phyloP scores from a whole-genome alignment of 441 rosid species.

The Gossypium gossypioides region DNA sequence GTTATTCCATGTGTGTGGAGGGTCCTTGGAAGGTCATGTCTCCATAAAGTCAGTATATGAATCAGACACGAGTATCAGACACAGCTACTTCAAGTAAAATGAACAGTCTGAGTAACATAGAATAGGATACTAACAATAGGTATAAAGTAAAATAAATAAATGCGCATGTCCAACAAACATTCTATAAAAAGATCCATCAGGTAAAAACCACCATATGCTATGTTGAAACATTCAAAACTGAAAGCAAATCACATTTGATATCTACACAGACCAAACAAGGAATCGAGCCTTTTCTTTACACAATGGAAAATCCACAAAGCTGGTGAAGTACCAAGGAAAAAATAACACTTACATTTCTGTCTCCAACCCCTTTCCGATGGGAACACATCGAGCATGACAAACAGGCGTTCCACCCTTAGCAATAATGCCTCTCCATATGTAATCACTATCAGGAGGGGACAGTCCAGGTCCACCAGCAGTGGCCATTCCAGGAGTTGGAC shows the following conservation, averaged over 20 bases:
- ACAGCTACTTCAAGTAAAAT: neutral
- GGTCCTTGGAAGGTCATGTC: too few species aligned
- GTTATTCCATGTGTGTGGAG: neutral
- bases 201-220: neutral
- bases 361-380: conserved; percentile 44
- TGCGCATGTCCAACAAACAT: neutral
- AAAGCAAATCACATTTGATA: neutral
- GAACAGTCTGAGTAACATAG: neutral
- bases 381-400: conserved; percentile 69
- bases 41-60: too few species aligned
- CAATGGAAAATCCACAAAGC: neutral
- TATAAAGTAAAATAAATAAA: neutral
- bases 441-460: conserved; percentile 38
- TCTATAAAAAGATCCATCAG: neutral
- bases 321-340: neutral
- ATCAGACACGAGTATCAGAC: too few species aligned
- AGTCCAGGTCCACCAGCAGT: conserved; percentile 26
- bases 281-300: conserved; percentile 32
- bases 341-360: conserved; percentile 51
- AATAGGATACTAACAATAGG: neutral
- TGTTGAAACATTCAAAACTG: neutral
- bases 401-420: conserved; percentile 78
- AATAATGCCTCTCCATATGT: conserved; percentile 66
- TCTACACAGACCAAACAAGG: neutral
- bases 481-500: conserved; percentile 36